Evolutionary conservation across 169 alveolate genomes (phyloP).

Genomic region (Babesia ovata): DNA sequence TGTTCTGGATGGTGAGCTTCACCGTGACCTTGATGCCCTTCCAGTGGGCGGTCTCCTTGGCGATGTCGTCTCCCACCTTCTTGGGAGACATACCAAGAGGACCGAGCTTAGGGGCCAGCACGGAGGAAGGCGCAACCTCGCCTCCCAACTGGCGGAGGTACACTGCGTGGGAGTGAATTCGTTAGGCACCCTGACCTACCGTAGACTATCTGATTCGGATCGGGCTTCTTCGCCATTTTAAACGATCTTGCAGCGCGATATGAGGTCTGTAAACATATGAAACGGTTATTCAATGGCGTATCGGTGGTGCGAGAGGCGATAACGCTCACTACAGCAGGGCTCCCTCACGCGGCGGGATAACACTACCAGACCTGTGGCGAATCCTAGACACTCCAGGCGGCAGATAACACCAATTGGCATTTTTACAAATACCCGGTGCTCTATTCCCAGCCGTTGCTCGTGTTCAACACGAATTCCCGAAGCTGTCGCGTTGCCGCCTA

Average conservation of each 20-base stretch:
- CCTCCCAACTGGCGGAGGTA: conserved; percentile 96
- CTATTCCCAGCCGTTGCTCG: too few species aligned
- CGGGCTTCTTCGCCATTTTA: conserved; percentile 81
- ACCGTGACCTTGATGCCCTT: conserved; percentile 94
- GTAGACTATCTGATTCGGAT: conserved; percentile 78
- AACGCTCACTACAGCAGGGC: too few species aligned
- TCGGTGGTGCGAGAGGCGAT: too few species aligned
- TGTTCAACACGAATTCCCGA: not conserved
- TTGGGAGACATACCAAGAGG: conserved; percentile 96
- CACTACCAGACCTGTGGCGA: too few species aligned
- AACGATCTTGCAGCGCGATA: not conserved
- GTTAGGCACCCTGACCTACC: conserved; percentile 57
- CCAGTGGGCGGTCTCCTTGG: conserved; percentile 95
- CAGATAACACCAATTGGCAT: too few species aligned
- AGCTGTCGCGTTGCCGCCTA: not conserved
- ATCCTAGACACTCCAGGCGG: too few species aligned
- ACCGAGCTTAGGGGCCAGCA: conserved; percentile 97
- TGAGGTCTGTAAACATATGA: not conserved
- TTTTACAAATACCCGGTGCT: too few species aligned
- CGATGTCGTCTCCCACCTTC: conserved; percentile 97
- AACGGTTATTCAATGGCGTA: not conserved
- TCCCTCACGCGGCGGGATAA: too few species aligned
- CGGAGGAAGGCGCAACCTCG: conserved; percentile 96
- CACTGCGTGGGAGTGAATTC: conserved; percentile 69
- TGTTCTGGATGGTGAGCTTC: conserved; percentile 89